Conservation (phyloP, 1,284 basidiomycete genomes). For the Fomes fomentarius region DNA sequence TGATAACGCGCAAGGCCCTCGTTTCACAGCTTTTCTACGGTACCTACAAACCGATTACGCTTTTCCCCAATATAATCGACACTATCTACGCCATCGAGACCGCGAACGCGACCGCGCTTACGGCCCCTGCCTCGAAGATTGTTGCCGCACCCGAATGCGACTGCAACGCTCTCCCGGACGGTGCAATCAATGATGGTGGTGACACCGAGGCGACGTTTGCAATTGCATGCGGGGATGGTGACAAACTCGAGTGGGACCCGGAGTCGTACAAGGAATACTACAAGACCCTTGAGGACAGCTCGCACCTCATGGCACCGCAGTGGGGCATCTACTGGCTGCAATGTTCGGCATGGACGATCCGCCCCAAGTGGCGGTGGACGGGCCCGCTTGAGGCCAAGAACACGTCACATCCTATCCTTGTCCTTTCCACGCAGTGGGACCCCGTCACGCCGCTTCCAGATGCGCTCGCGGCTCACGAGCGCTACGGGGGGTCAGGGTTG, state of each 20-base stretch:
- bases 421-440: constrained; percentile 16
- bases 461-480: constrained; percentile 11
- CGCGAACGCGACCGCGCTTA: constrained; percentile 37
- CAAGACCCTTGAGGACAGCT: constrained; percentile 17
- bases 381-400: constrained; percentile 16
- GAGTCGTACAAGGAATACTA: neutral
- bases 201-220: constrained; percentile 1
- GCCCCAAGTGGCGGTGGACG: constrained; percentile 19
- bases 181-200: too few species aligned
- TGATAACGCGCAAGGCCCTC: constrained; percentile 21
- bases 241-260: neutral
- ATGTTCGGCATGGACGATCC: constrained; percentile 19
- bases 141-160: constrained; percentile 7
- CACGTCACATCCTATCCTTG: constrained; percentile 32
- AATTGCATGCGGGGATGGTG: constrained; percentile 1
- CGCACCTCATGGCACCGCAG: constrained; percentile 32
- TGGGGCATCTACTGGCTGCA: constrained; percentile 13
- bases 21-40: constrained; percentile 35
- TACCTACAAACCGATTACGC: constrained; percentile 39
- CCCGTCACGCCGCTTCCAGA: constrained; percentile 21
- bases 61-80: constrained; percentile 34
- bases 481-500: constrained; percentile 17
- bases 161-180: neutral
- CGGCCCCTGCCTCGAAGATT: constrained; percentile 25
- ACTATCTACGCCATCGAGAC: constrained; percentile 41